phyloP scores from a whole-genome alignment of 2,329 filamentous ascomycete genomes.

The Colletotrichum lentis region DNA sequence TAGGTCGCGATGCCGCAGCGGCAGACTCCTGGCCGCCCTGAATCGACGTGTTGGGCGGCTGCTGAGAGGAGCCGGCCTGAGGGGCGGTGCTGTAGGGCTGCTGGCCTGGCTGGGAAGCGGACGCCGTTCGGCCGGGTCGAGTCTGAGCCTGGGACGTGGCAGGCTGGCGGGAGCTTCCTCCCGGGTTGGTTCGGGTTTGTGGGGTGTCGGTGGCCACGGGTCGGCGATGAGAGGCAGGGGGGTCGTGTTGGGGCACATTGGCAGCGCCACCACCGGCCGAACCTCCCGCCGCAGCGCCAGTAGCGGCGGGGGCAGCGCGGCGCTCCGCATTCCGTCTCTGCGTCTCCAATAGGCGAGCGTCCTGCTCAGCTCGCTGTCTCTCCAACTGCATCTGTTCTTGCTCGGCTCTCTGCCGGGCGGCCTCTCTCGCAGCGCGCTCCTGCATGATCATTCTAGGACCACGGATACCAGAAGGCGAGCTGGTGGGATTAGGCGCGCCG shows the following conservation, averaged over 20 bases:
- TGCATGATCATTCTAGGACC: constrained; percentile 94
- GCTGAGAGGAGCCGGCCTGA: constrained; percentile 39
- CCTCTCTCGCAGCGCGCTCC: constrained; percentile 80
- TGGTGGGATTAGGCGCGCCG: constrained; percentile 59
- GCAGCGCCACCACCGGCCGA: constrained; percentile 31
- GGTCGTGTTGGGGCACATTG: constrained; percentile 34
- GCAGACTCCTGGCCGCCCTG: constrained; percentile 48
- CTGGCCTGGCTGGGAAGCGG: constrained; percentile 42
- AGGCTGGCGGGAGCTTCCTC: constrained; percentile 41
- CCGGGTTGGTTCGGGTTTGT: constrained; percentile 40
- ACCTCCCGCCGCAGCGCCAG: constrained; percentile 51
- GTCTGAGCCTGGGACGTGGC: constrained; percentile 38
- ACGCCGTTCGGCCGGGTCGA: constrained; percentile 38
- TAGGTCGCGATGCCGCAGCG: constrained; percentile 51
- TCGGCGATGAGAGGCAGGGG: constrained; percentile 37
- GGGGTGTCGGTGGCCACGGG: constrained; percentile 35
- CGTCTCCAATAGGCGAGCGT: constrained; percentile 62
- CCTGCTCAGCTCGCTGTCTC: constrained; percentile 66
- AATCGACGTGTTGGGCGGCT: constrained; percentile 29
- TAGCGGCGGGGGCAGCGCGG: constrained; percentile 60
- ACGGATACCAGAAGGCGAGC: constrained; percentile 72
- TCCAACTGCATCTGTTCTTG: constrained; percentile 67
- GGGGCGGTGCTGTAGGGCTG: constrained; percentile 41
- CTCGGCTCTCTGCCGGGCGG: constrained; percentile 72
- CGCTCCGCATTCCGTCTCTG: constrained; percentile 67